Base-by-base conservation (phyloP, 495 filamentous ascomycete species). In the Poronia punctata region DNA sequence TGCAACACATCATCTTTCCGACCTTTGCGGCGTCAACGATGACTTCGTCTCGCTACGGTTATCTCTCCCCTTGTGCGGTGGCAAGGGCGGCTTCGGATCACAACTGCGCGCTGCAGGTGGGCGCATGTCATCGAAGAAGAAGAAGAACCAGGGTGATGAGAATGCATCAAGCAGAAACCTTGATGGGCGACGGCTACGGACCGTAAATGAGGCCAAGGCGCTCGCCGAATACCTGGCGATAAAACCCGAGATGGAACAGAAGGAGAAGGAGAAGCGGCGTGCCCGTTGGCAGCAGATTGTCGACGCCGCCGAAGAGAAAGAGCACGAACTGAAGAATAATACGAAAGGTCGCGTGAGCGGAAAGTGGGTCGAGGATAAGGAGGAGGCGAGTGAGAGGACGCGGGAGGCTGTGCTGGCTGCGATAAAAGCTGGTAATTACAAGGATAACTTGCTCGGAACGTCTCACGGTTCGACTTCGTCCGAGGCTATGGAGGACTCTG, bases 41-140 rank as follows among this genome's bases (percentile, higher is more conserved):
- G 70, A 68, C 43, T 78, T 96, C 48, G 73, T 98, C 38, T 78
- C 87, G 2, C 75, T 97, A 7, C 86, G 87, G 31, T 75, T 97
- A 18, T 78, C 79, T 11, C 66, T 79, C 5, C 68, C 83, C 7
- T 66, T 95, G 26, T 80, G 78, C 52, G 92, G 92, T 56, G 92
- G 92, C 52, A 98, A 98, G 57, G 92, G 92, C 59, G 92, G 92
- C 40, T 98, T 98, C 62, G 92, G 92, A 48, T 95, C 88, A 5
- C 93, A 97, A 61, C 80, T 98, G 19, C 87, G 92, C 57, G 92
- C 92, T 4, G 92, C 92, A 10, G 92, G 92, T 56, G 92, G 92
- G 11, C 92, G 92, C 65, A 98, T 98, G 92, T 92, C 87, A 1
- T 84, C 80, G 5, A 88, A 86, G 60, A 84, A 86, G 57, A 95